Base-by-base conservation (phyloP, 1,284 basidiomycete species). In the Salmacisia buchloeana region DNA sequence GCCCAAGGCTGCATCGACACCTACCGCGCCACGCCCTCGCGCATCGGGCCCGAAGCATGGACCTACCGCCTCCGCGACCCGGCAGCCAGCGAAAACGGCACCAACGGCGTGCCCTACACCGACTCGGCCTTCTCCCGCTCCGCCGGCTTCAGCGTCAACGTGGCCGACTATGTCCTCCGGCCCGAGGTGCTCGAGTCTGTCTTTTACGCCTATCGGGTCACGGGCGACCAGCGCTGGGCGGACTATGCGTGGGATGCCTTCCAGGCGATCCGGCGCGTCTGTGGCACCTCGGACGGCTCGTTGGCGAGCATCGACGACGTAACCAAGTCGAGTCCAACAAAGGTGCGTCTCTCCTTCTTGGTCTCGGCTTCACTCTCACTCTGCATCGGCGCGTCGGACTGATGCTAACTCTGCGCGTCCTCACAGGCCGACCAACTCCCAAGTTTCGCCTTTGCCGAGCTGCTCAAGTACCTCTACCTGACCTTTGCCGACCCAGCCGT, bases 151-250 rank as follows among this genome's bases (percentile, higher is more conserved):
- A 66, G 69, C 52, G 71, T 69, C 60, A 65, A 65, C 29, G 56
- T 64, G 23, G 59, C 61, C n/a, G 62, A 63, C 54, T 77, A 76
- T 63, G 60, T 71, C 21, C 60, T 77, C 1, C 60, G 75, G 0
- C 75, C 75, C 7, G 75, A 77, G 59, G 73, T 76, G 56, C 61
- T 76, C 62, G 74, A 77, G 60, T 69, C 65, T 23, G 65, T 74
- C 31, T 71, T 71, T 46, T 70, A 70, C 59, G 65, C 67, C 23
- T 77, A 69, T 38, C 68, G 75, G 18, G 63, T 69, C 31, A 76
- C 73, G 3, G 74, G 74, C 21, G 75, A 77, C 61, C 39, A 52
- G 27, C n/a, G 12, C 2, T 65, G 57, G 52, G 57, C 59, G 45
- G 61, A 62, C 13, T 38, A 58, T n/a, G 61, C 31, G 12, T 65